Conservation (phyloP, 495 filamentous ascomycete species). For the Aspergillus bertholletiae region DNA sequence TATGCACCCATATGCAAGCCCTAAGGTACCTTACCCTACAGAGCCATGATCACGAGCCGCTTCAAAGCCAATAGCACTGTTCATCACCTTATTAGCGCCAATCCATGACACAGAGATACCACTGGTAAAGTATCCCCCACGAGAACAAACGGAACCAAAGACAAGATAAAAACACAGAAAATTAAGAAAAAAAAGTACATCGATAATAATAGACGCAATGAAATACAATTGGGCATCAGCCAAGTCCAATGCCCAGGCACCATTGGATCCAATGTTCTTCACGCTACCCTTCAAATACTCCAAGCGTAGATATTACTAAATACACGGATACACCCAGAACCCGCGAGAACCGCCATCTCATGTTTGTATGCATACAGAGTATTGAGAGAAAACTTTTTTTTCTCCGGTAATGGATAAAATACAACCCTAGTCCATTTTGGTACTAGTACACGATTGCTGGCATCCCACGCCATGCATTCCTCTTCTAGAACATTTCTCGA, state of each 20-base stretch:
- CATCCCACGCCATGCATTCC: neutral
- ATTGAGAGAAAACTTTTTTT: too few relatives aligned
- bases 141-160: neutral
- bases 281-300: neutral
- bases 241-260: neutral
- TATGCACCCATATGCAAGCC: neutral
- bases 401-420: neutral
- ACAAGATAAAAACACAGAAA: too few relatives aligned
- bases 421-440: neutral
- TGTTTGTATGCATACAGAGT: neutral
- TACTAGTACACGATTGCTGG: neutral
- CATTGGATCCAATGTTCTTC: neutral
- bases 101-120: neutral
- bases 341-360: neutral
- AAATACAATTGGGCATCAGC: neutral
- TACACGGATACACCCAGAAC: neutral
- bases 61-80: neutral
- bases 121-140: neutral
- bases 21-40: neutral
- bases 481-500: conserved; percentile 1
- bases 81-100: neutral
- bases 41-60: neutral
- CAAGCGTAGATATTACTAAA: neutral
- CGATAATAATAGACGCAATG: neutral
- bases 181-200: neutral